These are phyloP conservation scores for Acacia pycnantha DNA, from an alignment of 331 rosid species.

Conservation along the genomic window DNA sequence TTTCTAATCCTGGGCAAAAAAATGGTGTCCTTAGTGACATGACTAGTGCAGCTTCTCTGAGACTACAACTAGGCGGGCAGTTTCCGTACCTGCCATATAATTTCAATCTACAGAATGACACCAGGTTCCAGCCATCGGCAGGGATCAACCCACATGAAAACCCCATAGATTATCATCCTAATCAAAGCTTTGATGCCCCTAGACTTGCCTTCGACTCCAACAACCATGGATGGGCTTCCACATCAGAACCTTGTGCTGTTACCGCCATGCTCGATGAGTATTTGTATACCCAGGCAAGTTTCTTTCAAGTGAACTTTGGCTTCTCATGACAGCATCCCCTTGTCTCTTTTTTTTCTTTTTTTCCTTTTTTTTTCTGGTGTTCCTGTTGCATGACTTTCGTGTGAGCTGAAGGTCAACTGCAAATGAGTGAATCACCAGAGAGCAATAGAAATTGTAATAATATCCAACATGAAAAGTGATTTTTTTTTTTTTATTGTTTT, in stretches of 20 bases:
- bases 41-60: conserved; percentile 47
- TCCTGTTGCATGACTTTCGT: conserved; percentile 10
- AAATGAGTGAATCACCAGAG: conserved; percentile 10
- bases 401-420: conserved; percentile 6
- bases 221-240: conserved; percentile 70
- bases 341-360: background rate
- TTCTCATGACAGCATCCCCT: conserved; percentile 6
- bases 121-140: conserved; percentile 55
- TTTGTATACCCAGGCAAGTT: conserved; percentile 63
- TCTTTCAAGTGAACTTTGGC: conserved; percentile 11
- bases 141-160: conserved; percentile 60
- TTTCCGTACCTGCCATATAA: conserved; percentile 70
- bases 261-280: conserved; percentile 61
- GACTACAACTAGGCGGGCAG: conserved; percentile 60
- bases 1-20: conserved; percentile 70
- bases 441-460: background rate
- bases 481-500: background rate
- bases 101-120: conserved; percentile 49
- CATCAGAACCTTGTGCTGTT: conserved; percentile 69
- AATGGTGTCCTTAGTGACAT: conserved; percentile 54
- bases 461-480: background rate
- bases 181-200: conserved; percentile 61
- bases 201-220: conserved; percentile 52
- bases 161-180: conserved; percentile 59
- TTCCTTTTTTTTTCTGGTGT: background rate